phyloP scores from a whole-genome alignment of 305 asterid species.

The Fraxinus velutina region DNA sequence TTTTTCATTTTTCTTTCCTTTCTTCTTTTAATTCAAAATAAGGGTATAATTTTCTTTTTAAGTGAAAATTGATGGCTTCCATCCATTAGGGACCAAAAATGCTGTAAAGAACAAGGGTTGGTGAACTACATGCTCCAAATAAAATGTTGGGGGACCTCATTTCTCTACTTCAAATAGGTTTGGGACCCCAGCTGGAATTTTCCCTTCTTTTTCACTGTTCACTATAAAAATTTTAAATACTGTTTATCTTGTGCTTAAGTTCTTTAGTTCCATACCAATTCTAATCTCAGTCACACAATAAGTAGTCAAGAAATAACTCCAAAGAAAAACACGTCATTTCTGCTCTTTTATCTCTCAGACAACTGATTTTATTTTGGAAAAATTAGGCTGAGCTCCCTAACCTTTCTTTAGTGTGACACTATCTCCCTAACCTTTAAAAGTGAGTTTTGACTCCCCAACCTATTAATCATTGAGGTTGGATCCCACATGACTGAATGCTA shows the following conservation, averaged over 20 bases:
- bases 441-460: neutral
- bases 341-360: neutral
- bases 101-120: neutral
- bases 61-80: neutral
- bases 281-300: neutral
- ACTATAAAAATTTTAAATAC: neutral
- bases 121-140: neutral
- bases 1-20: neutral
- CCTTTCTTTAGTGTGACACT: neutral
- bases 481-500: neutral
- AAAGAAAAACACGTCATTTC: neutral
- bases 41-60: neutral
- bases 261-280: neutral
- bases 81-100: neutral
- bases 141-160: neutral
- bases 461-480: neutral
- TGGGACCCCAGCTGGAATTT: neutral
- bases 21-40: neutral
- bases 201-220: neutral
- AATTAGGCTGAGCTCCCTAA: neutral
- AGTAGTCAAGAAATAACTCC: neutral
- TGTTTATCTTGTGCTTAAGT: neutral
- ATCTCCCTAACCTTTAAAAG: neutral
- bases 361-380: neutral
- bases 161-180: neutral